These are phyloP conservation scores for Yarrowia galli DNA, from an alignment of 1,139 yeast species.

Conservation along the genomic window DNA sequence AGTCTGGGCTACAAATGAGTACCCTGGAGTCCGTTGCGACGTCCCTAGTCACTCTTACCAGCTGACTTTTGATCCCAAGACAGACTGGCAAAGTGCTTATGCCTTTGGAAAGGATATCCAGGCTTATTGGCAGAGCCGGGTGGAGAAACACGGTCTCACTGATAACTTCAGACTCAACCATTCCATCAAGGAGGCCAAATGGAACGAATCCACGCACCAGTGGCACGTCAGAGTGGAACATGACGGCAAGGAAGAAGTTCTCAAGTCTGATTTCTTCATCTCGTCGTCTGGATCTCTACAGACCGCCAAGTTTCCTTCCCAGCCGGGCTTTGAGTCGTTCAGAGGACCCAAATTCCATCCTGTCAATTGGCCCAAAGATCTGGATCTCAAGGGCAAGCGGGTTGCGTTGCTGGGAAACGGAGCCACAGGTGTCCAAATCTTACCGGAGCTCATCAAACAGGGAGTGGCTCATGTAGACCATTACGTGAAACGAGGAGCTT, in stretches of 20 bases:
- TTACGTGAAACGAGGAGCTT: constrained; percentile 42
- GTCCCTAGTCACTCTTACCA: constrained; percentile 61
- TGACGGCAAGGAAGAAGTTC: constrained; percentile 40
- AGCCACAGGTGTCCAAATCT: constrained; percentile 57
- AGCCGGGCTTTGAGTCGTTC: constrained; percentile 49
- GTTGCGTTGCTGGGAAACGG: constrained; percentile 59
- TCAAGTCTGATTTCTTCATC: constrained; percentile 53
- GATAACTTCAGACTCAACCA: constrained; percentile 52
- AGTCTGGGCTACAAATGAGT: constrained; percentile 61
- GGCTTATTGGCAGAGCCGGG: constrained; percentile 53
- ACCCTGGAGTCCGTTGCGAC: constrained; percentile 59
- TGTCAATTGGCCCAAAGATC: constrained; percentile 48
- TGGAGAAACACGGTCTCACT: constrained; percentile 49
- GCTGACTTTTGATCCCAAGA: constrained; percentile 52
- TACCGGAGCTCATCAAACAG: constrained; percentile 42
- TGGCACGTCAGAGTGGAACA: constrained; percentile 45
- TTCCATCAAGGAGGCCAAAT: constrained; percentile 50
- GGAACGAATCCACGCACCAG: constrained; percentile 54
- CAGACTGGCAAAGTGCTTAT: constrained; percentile 50
- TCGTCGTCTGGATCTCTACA: constrained; percentile 49
- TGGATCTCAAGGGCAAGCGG: constrained; percentile 51
- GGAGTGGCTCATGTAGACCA: constrained; percentile 42
- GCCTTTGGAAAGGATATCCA: constrained; percentile 61
- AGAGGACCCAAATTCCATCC: constrained; percentile 59
- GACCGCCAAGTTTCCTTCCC: constrained; percentile 46